phyloP scores from a whole-genome alignment of 352 stramenopile species.

The Aphanomyces euteiches region DNA sequence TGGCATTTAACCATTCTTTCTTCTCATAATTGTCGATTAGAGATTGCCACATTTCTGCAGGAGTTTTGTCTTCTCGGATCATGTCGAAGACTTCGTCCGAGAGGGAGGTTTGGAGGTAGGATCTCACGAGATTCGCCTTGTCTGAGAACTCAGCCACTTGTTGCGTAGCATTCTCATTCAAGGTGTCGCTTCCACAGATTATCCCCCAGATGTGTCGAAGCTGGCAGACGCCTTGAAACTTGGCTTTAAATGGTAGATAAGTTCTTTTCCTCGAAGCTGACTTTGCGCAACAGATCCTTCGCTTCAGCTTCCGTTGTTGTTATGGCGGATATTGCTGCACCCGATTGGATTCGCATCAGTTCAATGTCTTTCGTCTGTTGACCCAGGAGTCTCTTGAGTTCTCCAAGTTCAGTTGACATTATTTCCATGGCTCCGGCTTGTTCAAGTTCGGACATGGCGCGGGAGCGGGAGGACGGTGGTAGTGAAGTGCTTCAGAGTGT shows the following conservation, averaged over 20 bases:
- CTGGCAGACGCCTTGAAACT: background rate
- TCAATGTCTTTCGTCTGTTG: too few relatives aligned
- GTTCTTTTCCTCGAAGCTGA: background rate
- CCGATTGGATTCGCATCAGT: too few relatives aligned
- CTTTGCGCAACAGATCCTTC: background rate
- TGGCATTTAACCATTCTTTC: background rate
- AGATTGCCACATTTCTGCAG: background rate
- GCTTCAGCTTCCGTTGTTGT: background rate
- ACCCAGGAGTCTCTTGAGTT: too few relatives aligned
- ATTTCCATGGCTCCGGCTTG: too few relatives aligned
- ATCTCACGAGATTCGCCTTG: background rate
- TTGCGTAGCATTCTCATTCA: background rate
- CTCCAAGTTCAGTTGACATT: too few relatives aligned
- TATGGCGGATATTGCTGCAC: background rate
- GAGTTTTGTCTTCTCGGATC: background rate
- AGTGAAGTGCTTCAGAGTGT: too few relatives aligned
- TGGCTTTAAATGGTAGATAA: background rate
- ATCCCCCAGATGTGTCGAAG: background rate
- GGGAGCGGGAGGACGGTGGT: too few relatives aligned
- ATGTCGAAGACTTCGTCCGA: constrained; percentile 6
- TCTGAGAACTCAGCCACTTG: background rate
- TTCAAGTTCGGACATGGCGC: too few relatives aligned
- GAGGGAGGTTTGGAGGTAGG: background rate
- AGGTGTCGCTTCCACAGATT: background rate
- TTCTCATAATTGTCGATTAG: background rate